Evolutionary conservation across 306 rosid species (phyloP), one percentile per base, ranked within the genome.

Genomic region (Sicyos baderoa): DNA sequence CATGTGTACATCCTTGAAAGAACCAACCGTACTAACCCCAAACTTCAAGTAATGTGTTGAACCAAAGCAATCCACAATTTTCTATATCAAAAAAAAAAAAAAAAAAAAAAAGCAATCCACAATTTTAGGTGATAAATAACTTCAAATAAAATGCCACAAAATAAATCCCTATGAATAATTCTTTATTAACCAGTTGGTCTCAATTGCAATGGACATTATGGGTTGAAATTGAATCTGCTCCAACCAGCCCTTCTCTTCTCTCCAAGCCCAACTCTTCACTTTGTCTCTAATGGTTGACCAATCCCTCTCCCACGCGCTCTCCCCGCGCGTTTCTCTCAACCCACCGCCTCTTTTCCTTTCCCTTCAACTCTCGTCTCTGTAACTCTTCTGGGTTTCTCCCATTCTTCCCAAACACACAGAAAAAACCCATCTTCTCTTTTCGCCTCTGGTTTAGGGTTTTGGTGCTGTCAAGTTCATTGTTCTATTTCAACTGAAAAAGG

Each of bases 251-350:
- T 9, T 40, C 51, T 60, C 6, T 9, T 40, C 51, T 60, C 63
- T 13, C 45, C 65, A 47, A 66, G 55, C 71, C 71, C 71, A 66
- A 12, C 42, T 22, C 45, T 40, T 40, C 45, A 16, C 56, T 70
- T 80, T 80, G 84, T 83, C 82, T 74, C 79, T 60, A 54, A 40
- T 72, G 45, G 85, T 80, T 84, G 85, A 84, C 87, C 81, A 7
- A 0, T 27, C 1, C 1, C 3, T 32, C 4, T 8, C 45, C 21
- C 82, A 81, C 91, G 85, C 87, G 68, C 86, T 51, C 6, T 1
- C 17, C 35, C 0, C 25, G 84, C 78, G 57, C 84, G 84, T 84
- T 79, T 6, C 1, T 2, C 55, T 9, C 74, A 72, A 6, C 19
- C 35, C n/a, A 40, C 66, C 42, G 10, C 48, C 10, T 59, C 57